A percentile compares a stretch with the other conserved stretches of the same genome.
Conservation (phyloP, 805 yeast genomes). For the Metschnikowia colocasiae region DNA sequence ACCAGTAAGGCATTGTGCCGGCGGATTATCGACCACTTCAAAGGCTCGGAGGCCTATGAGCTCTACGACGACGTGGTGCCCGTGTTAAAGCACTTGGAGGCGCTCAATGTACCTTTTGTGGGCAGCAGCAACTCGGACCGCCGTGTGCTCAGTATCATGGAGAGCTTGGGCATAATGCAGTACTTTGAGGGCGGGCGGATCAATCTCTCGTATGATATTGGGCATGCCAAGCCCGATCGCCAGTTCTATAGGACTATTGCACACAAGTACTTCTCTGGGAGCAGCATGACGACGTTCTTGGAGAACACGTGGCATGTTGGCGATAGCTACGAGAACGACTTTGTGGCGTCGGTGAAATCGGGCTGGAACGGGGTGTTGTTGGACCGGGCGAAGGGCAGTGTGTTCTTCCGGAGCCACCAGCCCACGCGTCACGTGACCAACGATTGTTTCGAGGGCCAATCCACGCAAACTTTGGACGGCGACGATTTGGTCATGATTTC, state of each 20-base stretch:
- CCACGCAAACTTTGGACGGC: constrained; percentile 9
- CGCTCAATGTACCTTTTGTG: constrained; percentile 35
- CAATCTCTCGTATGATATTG: constrained; percentile 57
- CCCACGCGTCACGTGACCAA: constrained; percentile 7
- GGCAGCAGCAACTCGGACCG: constrained; percentile 64
- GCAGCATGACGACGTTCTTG: constrained; percentile 11
- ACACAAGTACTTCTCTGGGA: constrained; percentile 2
- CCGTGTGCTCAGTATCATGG: constrained; percentile 42
- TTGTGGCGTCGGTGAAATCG: constrained; percentile 45
- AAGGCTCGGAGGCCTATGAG: constrained; percentile 48
- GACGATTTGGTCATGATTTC: constrained; percentile 28
- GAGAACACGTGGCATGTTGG: constrained; percentile 61
- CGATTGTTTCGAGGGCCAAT: constrained; percentile 16
- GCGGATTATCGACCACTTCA: constrained; percentile 47
- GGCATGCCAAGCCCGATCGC: constrained; percentile 48
- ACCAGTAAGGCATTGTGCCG: constrained; percentile 38
- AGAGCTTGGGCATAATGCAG: constrained; percentile 42
- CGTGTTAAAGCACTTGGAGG: constrained; percentile 33
- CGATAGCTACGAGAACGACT: constrained; percentile 55
- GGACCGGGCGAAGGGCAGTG: constrained; percentile 37
- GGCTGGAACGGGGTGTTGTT: constrained; percentile 63
- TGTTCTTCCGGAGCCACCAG: constrained; percentile 15
- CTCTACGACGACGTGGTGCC: constrained; percentile 53
- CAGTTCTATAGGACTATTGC: constrained; percentile 33
- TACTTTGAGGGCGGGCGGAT: constrained; percentile 39